Conservation (phyloP, 148 eudicot species). For the Persicaria tinctoria region DNA sequence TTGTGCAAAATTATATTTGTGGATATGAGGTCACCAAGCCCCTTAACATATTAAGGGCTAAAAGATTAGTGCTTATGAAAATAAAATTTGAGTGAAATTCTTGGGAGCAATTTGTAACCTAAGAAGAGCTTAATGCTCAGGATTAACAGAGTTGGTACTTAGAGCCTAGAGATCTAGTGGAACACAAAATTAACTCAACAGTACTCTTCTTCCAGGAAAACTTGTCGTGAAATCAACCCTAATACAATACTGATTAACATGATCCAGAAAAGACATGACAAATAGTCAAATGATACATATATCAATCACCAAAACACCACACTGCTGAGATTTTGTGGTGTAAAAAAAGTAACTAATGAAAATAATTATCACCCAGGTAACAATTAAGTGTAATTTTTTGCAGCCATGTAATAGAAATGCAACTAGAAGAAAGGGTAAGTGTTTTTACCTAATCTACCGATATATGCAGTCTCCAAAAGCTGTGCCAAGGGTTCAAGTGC, state of each 20-base stretch:
- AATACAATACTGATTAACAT: not conserved
- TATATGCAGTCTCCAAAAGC: conserved; percentile 35
- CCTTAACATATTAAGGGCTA: not conserved
- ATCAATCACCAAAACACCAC: not conserved
- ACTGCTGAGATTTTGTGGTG: not conserved
- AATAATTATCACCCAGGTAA: not conserved
- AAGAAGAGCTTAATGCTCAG: not conserved
- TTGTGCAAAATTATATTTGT: not conserved
- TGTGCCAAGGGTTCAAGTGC: conserved; percentile 35
- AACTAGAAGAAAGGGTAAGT: not conserved
- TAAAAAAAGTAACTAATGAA: too few species aligned
- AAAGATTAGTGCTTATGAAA: not conserved
- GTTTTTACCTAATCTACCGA: conserved; percentile 25
- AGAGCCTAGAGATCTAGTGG: not conserved
- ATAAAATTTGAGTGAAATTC: not conserved
- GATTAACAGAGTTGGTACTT: not conserved
- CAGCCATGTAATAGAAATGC: not conserved
- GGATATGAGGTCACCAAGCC: not conserved
- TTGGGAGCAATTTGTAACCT: not conserved
- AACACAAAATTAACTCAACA: not conserved
- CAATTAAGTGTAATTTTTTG: not conserved
- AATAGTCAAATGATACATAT: not conserved
- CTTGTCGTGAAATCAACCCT: not conserved
- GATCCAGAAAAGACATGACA: not conserved
- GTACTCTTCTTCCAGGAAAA: not conserved